Evolutionary conservation across 148 eudicot species (phyloP).

Genomic region (Vaccinium macrocarpon): DNA sequence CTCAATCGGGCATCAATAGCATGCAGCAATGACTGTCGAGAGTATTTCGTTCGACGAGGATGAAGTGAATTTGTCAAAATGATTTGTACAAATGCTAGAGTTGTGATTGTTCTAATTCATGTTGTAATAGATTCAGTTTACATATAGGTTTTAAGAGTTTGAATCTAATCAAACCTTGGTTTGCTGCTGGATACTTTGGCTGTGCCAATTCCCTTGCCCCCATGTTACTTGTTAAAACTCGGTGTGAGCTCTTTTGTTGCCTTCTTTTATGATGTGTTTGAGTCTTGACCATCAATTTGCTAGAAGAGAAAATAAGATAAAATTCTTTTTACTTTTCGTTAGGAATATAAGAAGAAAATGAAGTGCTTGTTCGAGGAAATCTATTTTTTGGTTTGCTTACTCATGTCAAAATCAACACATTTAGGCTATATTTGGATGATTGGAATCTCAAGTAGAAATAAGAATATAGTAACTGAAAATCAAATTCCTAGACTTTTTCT

Average conservation of each 20-base stretch:
- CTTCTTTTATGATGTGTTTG: neutral
- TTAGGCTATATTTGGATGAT: too few relatives aligned
- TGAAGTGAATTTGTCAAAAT: neutral
- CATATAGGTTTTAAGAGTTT: neutral
- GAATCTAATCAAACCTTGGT: neutral
- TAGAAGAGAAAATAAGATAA: neutral
- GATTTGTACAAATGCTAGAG: conserved; percentile 6
- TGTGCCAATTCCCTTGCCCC: neutral
- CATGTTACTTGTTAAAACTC: neutral
- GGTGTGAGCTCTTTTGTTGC: neutral
- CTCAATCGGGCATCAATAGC: neutral
- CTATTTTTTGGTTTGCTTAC: too few relatives aligned
- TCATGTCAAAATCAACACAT: too few relatives aligned
- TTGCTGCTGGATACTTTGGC: neutral
- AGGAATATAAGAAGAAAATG: too few relatives aligned
- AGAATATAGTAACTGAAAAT: too few relatives aligned
- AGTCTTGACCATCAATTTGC: neutral
- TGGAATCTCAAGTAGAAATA: too few relatives aligned
- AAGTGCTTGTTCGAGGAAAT: too few relatives aligned
- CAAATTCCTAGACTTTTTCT: too few relatives aligned
- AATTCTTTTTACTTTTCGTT: too few relatives aligned
- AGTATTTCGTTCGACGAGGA: neutral
- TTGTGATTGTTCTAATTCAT: neutral
- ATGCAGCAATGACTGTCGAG: neutral
- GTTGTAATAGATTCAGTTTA: conserved; percentile 1